Evolutionary conservation across 1,139 yeast genomes (phyloP), one percentile per base, ranked within the genome.

Genomic region (Petasospora fabianii): DNA sequence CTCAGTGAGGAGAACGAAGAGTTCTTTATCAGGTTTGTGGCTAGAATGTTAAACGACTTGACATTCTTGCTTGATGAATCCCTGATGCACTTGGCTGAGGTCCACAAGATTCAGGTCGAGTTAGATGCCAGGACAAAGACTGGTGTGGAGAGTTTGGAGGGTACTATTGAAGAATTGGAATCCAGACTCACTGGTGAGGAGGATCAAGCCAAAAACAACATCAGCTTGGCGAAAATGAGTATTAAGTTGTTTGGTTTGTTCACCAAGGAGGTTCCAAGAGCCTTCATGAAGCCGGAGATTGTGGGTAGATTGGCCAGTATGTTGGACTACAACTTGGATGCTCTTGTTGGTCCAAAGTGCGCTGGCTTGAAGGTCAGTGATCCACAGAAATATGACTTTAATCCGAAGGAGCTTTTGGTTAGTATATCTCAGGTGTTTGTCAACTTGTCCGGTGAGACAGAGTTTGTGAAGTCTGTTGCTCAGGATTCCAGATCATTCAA

Each of bases 341-440:
- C 92, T 9, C 69, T 92, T 64, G 97, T 90, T 17, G 99, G 99
- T 0, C 97, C 97, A 13, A 84, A 84, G 58, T 90, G 96, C 64
- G 77, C 92, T 11, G 88, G 84, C 43, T 73, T 92, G 51, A 87
- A 86, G 60, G 98, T 92, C 20, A 73, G 74, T 44, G 75, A 84
- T 47, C 97, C 97, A 0, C 87, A 83, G 47, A 79, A 81, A 54
- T 90, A 88, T 59, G 76, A 78, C 28, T 92, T 92, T 60, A 79
- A 85, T 53, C 97, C 98, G 5, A 80, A 78, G 48, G 74, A 72
- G 38, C 70, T 88, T 35, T 69, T 94, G 44, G 69, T 75, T 24
- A 82, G 80, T 43, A 69, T 92, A 33, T 77, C 87, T 49, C 80
- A 83, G 38, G 81, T 92, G 24, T 92, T 80, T 59, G 73, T 79